Percentiles rank a stretch among this genome's conserved stretches.
These are phyloP conservation scores for Torulaspora quercuum DNA, from an alignment of 805 yeast species.

Conservation along the genomic window DNA sequence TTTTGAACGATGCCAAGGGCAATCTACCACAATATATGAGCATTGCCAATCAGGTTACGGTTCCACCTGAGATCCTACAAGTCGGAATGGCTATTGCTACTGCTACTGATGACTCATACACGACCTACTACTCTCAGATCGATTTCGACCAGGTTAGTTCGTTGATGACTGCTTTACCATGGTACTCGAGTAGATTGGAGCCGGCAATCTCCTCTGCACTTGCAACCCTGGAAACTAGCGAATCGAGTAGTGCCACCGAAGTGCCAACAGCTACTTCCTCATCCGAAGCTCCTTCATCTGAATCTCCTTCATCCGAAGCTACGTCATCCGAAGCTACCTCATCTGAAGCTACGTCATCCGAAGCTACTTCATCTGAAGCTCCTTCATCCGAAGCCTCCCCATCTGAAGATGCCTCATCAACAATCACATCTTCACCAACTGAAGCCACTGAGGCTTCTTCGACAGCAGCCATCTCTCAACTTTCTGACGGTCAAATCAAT, in stretches of 20 bases:
- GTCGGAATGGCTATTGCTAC: conserved; percentile 31
- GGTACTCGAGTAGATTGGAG: conserved; percentile 35
- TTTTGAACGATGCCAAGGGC: conserved; percentile 24
- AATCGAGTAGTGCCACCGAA: conserved; percentile 10
- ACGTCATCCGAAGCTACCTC: not conserved
- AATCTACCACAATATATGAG: conserved; percentile 23
- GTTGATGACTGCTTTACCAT: conserved; percentile 36
- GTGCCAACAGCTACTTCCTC: conserved; percentile 14
- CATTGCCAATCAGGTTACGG: conserved; percentile 14
- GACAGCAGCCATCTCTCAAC: conserved; percentile 13
- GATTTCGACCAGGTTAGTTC: conserved; percentile 33
- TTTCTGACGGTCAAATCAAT: conserved; percentile 18
- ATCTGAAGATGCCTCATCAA: not conserved
- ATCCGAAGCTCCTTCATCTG: conserved; percentile 13
- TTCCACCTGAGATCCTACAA: conserved; percentile 27
- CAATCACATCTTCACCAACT: not conserved
- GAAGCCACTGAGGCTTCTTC: conserved; percentile 1
- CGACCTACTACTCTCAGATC: conserved; percentile 32
- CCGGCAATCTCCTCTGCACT: conserved; percentile 22
- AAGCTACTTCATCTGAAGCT: not conserved
- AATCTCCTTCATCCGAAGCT: conserved; percentile 1
- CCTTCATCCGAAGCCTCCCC: conserved; percentile 4
- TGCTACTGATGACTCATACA: conserved; percentile 37
- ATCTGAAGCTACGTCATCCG: conserved; percentile 1
- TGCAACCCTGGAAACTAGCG: conserved; percentile 3